Percentiles rank a stretch among this genome's conserved stretches.
Conservation (phyloP, 2,329 filamentous ascomycete species). For the Cryphonectria naterciae region DNA sequence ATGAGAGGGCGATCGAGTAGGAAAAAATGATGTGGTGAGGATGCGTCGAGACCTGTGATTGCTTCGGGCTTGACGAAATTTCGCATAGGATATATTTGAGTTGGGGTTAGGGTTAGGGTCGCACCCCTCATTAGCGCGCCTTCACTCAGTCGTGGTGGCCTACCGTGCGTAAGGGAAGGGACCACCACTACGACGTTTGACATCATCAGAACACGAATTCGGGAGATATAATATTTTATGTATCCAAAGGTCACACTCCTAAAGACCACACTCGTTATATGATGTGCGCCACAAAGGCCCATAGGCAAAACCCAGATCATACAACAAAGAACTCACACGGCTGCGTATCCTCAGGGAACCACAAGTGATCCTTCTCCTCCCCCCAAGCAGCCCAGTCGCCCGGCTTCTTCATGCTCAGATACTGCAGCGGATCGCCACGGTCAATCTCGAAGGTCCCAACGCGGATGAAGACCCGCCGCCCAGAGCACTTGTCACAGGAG, state of each 20-base stretch:
- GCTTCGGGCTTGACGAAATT: neutral
- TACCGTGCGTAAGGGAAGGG: no score
- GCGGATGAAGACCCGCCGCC: neutral
- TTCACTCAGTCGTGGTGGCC: no score
- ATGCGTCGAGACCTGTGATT: neutral
- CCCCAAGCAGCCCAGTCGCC: slow-evolving; percentile 16
- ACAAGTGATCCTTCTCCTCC: slow-evolving; percentile 10
- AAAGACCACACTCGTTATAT: no score
- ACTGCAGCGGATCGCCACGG: slow-evolving; percentile 9
- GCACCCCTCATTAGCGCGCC: no score
- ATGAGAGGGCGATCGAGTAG: neutral
- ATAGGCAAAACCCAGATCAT: neutral
- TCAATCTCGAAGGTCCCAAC: slow-evolving; percentile 7
- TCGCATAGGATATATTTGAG: neutral
- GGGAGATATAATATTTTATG: no score
- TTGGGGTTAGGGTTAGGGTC: neutral
- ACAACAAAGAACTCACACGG: slow-evolving; percentile 5
- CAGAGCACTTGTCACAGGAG: slow-evolving; percentile 15
- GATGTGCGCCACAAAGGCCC: no score
- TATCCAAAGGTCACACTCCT: no score
- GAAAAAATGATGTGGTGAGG: neutral
- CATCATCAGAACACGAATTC: no score
- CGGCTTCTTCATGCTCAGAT: slow-evolving; percentile 16
- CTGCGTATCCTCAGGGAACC: slow-evolving; percentile 1
- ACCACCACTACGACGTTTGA: no score